Evolutionary conservation across 805 yeast genomes (phyloP).

Genomic region (Yarrowia sp.): DNA sequence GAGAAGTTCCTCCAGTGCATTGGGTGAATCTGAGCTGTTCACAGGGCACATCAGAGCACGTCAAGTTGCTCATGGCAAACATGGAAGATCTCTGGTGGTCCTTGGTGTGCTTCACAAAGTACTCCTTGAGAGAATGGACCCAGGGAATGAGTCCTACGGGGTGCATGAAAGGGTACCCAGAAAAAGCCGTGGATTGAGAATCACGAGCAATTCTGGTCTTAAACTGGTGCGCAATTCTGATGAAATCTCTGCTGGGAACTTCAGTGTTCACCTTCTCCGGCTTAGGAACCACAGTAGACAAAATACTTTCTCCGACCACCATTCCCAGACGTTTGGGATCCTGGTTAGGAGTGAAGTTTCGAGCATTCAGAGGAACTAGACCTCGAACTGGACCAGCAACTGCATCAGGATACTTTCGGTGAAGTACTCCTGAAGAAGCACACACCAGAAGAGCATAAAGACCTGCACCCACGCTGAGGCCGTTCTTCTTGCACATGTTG

Average conservation of each 20-base stretch:
- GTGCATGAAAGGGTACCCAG: constrained; percentile 9
- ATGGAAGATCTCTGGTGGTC: not conserved
- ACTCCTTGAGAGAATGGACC: not conserved
- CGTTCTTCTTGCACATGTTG: not conserved
- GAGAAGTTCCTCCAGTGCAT: constrained; percentile 5
- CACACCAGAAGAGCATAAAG: not conserved
- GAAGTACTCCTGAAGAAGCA: not conserved
- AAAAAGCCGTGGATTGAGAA: not conserved
- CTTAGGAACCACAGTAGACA: not conserved
- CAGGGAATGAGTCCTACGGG: constrained; percentile 9
- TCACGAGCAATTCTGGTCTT: not conserved
- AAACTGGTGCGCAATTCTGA: not conserved
- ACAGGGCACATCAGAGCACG: not conserved
- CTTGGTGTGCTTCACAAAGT: not conserved
- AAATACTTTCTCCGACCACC: not conserved
- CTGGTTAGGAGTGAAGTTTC: not conserved
- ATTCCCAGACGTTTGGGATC: not conserved
- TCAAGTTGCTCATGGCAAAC: constrained; percentile 8
- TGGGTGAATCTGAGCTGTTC: constrained; percentile 6
- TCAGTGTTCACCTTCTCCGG: not conserved
- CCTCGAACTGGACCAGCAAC: not conserved
- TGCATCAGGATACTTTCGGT: not conserved
- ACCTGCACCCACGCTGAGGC: not conserved
- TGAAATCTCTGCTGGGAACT: not conserved
- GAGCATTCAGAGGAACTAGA: not conserved